Evolutionary conservation across 129 eudicot species (phyloP).

Genomic region (Glebionis coronaria): DNA sequence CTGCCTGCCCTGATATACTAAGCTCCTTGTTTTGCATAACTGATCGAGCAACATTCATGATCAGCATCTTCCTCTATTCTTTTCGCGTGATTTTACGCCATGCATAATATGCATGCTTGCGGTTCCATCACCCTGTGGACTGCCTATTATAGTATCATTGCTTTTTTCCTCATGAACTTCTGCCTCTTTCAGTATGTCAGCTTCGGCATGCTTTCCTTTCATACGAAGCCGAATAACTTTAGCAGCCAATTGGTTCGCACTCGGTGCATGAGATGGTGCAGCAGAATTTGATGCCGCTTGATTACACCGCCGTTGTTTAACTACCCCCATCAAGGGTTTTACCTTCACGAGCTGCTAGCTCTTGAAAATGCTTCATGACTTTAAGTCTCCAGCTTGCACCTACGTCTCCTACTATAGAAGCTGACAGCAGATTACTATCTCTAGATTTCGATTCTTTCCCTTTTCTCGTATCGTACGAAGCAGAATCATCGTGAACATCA

Average conservation of each 20-base stretch:
- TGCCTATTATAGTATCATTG: constrained; percentile 28
- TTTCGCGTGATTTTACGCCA: constrained; percentile 41
- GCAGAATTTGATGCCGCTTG: constrained; percentile 3
- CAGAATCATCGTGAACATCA: no score
- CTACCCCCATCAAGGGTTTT: no score
- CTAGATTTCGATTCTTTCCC: no score
- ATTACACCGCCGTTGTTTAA: no score
- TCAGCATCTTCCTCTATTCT: constrained; percentile 80
- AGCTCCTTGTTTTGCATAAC: constrained; percentile 64
- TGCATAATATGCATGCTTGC: constrained; percentile 60
- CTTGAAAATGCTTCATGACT: no score
- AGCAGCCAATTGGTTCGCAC: constrained; percentile 92
- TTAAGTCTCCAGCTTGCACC: no score
- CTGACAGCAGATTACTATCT: no score
- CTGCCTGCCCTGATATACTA: constrained; percentile 62
- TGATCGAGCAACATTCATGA: constrained; percentile 63
- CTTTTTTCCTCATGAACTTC: constrained; percentile 39
- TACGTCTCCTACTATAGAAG: no score
- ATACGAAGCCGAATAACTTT: constrained; percentile 80
- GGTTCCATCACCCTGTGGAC: constrained; percentile 49
- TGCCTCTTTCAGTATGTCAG: constrained; percentile 85
- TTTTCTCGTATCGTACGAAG: no score
- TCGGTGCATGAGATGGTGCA: constrained; percentile 35
- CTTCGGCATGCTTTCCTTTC: constrained; percentile 94
- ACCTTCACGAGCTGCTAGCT: no score